A percentile compares a stretch with the other conserved stretches of the same genome.
These are phyloP conservation scores for Sphagnum contortum DNA, from an alignment of 225 moss, liverwort and hornwort species.

Conservation along the genomic window DNA sequence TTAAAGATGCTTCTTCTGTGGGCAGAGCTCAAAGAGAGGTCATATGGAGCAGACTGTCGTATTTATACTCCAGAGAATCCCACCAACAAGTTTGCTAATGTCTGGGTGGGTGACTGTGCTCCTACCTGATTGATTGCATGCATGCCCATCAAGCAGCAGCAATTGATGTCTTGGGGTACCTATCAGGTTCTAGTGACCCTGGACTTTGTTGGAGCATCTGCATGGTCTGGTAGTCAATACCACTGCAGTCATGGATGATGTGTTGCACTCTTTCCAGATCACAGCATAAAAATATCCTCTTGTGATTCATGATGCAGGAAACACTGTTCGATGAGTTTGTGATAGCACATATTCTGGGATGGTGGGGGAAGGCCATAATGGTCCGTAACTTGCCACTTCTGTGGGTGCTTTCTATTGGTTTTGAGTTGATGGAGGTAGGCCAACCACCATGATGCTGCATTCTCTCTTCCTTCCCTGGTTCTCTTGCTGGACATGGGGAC, in stretches of 20 bases:
- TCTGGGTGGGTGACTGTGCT: slow-evolving; percentile 34
- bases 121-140: too few species aligned
- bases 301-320: slow-evolving; percentile 25
- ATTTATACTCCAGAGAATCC: slow-evolving; percentile 80
- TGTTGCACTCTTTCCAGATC: too few species aligned
- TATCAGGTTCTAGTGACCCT: too few species aligned
- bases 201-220: too few species aligned
- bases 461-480: too few species aligned
- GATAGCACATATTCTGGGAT: slow-evolving; percentile 87
- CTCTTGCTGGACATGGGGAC: too few species aligned
- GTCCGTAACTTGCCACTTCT: slow-evolving; percentile 59
- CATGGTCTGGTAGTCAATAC: too few species aligned
- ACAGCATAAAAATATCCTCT: too few species aligned
- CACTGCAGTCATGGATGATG: too few species aligned
- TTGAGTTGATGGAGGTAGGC: slow-evolving; percentile 91
- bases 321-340: slow-evolving; percentile 97
- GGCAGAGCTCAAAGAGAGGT: slow-evolving; percentile 74
- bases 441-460: background rate
- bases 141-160: too few species aligned
- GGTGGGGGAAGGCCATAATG: slow-evolving; percentile 98
- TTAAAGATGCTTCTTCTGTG: slow-evolving; percentile 3
- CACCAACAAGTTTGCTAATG: slow-evolving; percentile 66
- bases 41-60: slow-evolving; percentile 87
- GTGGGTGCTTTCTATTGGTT: slow-evolving; percentile 85
- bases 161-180: too few species aligned